phyloP scores from a whole-genome alignment of 2,329 filamentous ascomycete species.

The Diaporthe eres region DNA sequence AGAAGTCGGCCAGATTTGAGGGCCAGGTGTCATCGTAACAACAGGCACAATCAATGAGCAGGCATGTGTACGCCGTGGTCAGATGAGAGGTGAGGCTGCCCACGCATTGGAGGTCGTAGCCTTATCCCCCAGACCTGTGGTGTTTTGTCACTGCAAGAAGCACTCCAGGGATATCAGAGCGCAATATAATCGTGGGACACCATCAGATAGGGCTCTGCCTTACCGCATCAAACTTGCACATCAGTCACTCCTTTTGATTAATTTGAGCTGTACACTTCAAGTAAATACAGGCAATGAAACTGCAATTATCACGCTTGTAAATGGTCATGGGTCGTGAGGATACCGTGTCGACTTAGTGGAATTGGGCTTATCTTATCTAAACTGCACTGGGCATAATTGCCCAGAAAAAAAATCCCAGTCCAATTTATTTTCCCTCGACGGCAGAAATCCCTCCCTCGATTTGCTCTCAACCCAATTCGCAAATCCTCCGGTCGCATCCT shows the following conservation, averaged over 20 bases:
- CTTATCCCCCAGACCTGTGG: too few species aligned
- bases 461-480: background rate
- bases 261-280: background rate
- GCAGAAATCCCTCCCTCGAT: slow-evolving; percentile 3
- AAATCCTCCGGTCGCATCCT: background rate
- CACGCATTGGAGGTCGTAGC: background rate
- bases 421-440: slow-evolving; percentile 33
- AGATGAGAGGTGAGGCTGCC: background rate
- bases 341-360: background rate
- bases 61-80: background rate
- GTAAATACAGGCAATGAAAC: background rate
- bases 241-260: background rate
- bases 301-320: background rate
- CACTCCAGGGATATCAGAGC: background rate
- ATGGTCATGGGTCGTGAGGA: background rate
- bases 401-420: background rate
- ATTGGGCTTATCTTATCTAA: slow-evolving; percentile 39
- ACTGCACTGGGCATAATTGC: background rate
- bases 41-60: background rate
- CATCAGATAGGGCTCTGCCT: too few species aligned
- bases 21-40: background rate
- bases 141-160: background rate
- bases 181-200: background rate
- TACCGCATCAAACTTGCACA: background rate
- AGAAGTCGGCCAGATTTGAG: background rate